phyloP scores from a whole-genome alignment of 2,329 filamentous ascomycete genomes.

The Macroventuria anomochaeta region DNA sequence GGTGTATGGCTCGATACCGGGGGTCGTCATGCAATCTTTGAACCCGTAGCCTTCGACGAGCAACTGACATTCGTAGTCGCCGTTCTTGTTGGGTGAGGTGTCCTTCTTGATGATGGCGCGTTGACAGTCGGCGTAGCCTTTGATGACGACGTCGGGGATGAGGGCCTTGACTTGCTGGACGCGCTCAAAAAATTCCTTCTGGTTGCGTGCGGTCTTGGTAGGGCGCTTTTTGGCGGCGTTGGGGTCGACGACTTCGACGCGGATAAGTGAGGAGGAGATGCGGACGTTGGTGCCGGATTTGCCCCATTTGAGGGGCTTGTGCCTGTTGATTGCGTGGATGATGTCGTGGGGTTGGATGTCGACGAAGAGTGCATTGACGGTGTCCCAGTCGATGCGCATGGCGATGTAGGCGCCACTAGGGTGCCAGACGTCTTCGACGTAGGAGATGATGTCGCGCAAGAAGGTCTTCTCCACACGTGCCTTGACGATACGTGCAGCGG shows the following conservation, averaged over 20 bases:
- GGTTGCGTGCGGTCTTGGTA: conserved; percentile 44
- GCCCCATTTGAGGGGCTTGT: conserved; percentile 82
- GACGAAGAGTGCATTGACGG: conserved; percentile 80
- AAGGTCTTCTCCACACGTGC: conserved; percentile 95
- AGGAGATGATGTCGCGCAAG: conserved; percentile 79
- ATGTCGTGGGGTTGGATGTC: conserved; percentile 79
- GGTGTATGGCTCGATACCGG: conserved; percentile 80
- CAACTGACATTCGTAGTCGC: conserved; percentile 63
- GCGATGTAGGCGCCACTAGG: conserved; percentile 76
- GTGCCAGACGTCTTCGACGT: conserved; percentile 89
- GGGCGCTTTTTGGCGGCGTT: conserved; percentile 36
- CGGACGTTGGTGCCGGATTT: conserved; percentile 65
- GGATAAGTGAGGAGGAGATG: conserved; percentile 61
- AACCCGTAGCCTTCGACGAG: conserved; percentile 94
- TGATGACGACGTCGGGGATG: conserved; percentile 83
- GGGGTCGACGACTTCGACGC: conserved; percentile 70
- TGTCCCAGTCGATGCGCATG: conserved; percentile 80
- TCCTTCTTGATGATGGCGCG: conserved; percentile 89
- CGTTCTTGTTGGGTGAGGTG: conserved; percentile 70
- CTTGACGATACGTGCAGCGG: conserved; percentile 88
- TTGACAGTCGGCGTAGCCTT: conserved; percentile 83
- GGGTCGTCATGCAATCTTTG: conserved; percentile 87
- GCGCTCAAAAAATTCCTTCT: conserved; percentile 73
- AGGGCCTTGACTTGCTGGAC: conserved; percentile 85
- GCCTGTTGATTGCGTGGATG: conserved; percentile 73